Evolutionary conservation across 2,329 filamentous ascomycete genomes (phyloP), one percentile per base, ranked within the genome.

Genomic region (Neurospora crassa): DNA sequence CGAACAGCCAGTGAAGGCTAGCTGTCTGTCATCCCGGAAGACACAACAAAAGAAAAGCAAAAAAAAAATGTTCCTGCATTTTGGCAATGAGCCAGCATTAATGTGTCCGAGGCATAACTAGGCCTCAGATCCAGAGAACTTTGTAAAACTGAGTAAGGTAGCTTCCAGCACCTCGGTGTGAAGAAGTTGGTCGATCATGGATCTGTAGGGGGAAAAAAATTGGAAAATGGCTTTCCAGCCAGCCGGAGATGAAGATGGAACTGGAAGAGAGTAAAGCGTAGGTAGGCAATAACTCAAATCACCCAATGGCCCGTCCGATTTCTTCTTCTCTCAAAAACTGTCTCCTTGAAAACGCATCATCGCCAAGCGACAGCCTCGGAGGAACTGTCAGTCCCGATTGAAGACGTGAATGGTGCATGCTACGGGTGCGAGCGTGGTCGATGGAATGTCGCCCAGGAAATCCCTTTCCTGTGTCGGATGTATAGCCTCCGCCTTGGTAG

Each of bases 241-340:
- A 59, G 40, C 43, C n/a, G 16, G 41, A 59, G 40, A 59, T 8
- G 16, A 34, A 29, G 29, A 69, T 53, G 12, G 29, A 10, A 11
- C 37, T 24, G 43, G 7, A 18, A 53, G 45, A 24, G n/a, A 14
- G 43, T 5, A 10, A 47, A 11, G 42, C 18, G 18, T 43, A 43
- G 42, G 16, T 18, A 43, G 42, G 16, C 16, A 34, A 41, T 41
- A 12, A 12, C 20, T 47, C 18, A 69, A 40, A 40, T 85, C 81
- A 88, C n/a, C 86, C 86, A 70, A 88, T 84, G 3, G 86, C 86
- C 40, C 84, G 81, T 6, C 86, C 86, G 78, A 88, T 88, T 67
- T 84, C 82, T 12, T 81, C 82, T 70, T 82, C 79, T 70, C 81
- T 82, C 69, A 86, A 78, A 40, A 82, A 77, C 14, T 85, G 85